Evolutionary conservation across 164 flowering plant genomes (phyloP).

Genomic region (Magnolia changhungtana): DNA sequence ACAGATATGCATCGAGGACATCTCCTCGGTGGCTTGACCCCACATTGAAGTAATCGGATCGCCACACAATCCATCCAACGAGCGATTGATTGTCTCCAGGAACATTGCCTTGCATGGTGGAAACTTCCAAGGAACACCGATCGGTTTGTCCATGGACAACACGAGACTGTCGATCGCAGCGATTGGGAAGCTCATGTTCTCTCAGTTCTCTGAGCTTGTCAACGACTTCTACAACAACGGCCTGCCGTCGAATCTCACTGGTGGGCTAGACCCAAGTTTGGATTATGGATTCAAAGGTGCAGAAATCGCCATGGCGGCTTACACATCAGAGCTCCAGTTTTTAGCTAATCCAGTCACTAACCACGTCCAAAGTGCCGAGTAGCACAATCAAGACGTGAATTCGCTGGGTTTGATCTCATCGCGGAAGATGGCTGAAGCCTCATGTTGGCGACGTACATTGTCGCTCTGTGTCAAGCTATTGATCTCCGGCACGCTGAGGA

Average conservation of each 20-base stretch:
- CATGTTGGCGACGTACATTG: slow-evolving; percentile 45
- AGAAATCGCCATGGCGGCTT: slow-evolving; percentile 44
- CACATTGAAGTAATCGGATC: slow-evolving; percentile 37
- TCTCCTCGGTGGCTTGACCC: slow-evolving; percentile 47
- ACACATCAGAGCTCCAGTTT: slow-evolving; percentile 43
- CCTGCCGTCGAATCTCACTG: slow-evolving; percentile 37
- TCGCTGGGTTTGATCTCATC: slow-evolving; percentile 50
- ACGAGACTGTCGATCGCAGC: slow-evolving; percentile 39
- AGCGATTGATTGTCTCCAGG: slow-evolving; percentile 33
- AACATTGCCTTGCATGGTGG: slow-evolving; percentile 39
- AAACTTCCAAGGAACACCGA: slow-evolving; percentile 46
- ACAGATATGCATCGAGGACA: slow-evolving; percentile 36
- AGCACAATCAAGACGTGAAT: slow-evolving; percentile 47
- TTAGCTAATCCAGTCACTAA: slow-evolving; percentile 41
- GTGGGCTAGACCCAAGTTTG: slow-evolving; percentile 38
- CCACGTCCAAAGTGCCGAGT: slow-evolving; percentile 44
- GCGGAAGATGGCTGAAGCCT: slow-evolving; percentile 43
- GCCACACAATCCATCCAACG: slow-evolving; percentile 33
- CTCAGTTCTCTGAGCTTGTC: slow-evolving; percentile 43
- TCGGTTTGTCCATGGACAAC: slow-evolving; percentile 48
- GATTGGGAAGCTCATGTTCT: slow-evolving; percentile 43
- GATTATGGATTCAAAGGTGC: slow-evolving; percentile 48
- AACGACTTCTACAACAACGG: slow-evolving; percentile 44
- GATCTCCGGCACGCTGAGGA: slow-evolving; percentile 50
- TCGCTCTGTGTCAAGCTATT: slow-evolving; percentile 48